Base-by-base conservation (phyloP, 176 grass and related monocot species). In the Stipa capillata region DNA sequence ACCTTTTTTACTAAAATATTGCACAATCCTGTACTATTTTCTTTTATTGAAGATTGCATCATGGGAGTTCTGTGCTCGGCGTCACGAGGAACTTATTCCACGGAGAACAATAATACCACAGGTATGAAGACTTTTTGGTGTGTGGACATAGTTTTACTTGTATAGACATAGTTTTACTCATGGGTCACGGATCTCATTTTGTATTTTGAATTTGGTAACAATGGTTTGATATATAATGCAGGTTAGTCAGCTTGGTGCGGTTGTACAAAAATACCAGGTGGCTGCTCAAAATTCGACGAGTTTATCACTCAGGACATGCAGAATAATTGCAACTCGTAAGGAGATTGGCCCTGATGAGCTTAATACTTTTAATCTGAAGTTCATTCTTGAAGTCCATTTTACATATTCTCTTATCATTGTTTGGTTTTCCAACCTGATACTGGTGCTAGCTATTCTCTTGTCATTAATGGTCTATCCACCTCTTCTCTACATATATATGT, bases 281-380 rank as follows among this genome's bases (percentile, higher is more conserved):
- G 61, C 96, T 9, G 69, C 80, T 37, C 96, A 99, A 65, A 99
- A 79, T 80, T 90, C 92, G 44, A 41, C 90, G 4, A 79, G 78
- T 33, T 61, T 91, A 28, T 89, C 92, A 84, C 82, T 80, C 96
- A 95, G 20, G 96, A 99, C 85, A 74, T 99, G 88, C 92, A 99
- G 67, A 95, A 59, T 82, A 99, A 85, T 59, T 99, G 92, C 77
- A 93, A 89, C 79, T 99, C 92, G 96, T 99, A 93, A 93, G 92
- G 45, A 74, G 11, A 37, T 48, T 84, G n/a, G 6, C 72, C 56
- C 49, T 89, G 6, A 60, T 43, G 16, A 31, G 9, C 72, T 69
- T 7, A 2, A 25, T 79, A 72, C 39, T 71, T 41, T 80, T 68
- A 42, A 64, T 69, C 15, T 52, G 83, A 4, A 31, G 34, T 65